phyloP scores from a whole-genome alignment of 495 filamentous ascomycete genomes.

The Aspergillus sparsus region DNA sequence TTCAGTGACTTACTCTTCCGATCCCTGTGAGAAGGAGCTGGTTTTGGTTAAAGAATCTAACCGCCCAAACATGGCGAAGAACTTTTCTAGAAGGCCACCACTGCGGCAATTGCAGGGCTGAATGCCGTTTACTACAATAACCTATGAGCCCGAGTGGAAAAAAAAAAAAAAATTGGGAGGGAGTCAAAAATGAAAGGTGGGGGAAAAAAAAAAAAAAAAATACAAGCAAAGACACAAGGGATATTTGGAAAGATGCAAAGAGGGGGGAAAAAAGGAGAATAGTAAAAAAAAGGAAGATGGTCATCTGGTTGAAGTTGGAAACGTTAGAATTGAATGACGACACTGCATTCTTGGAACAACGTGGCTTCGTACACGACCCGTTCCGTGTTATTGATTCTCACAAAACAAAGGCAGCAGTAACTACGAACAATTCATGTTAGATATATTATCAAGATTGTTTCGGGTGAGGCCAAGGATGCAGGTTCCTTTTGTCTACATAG shows the following conservation, averaged over 20 bases:
- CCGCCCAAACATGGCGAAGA: slow-evolving; percentile 22
- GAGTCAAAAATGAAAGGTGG: too few relatives aligned
- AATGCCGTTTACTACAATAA: too few relatives aligned
- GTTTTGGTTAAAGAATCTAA: slow-evolving; percentile 25
- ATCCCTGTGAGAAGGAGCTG: slow-evolving; percentile 41
- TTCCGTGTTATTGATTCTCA: background rate
- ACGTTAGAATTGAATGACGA: slow-evolving; percentile 1
- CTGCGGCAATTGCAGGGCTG: slow-evolving; percentile 17
- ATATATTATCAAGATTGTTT: slow-evolving; percentile 7
- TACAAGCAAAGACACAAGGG: background rate
- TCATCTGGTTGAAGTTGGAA: slow-evolving; percentile 15
- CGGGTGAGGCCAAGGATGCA: slow-evolving; percentile 1
- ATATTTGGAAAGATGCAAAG: background rate
- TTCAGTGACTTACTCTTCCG: slow-evolving; percentile 37
- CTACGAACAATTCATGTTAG: slow-evolving; percentile 8
- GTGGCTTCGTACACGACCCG: slow-evolving; percentile 8
- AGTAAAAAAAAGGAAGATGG: background rate
- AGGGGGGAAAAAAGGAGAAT: slow-evolving; percentile 4
- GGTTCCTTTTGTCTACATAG: slow-evolving; percentile 12
- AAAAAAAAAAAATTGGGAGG: background rate
- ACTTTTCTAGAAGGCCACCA: slow-evolving; percentile 18
- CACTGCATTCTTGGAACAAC: slow-evolving; percentile 10
- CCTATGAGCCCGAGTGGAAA: background rate
- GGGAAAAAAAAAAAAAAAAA: background rate
- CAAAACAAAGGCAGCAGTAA: background rate